Evolutionary conservation across 805 yeast species (phyloP), one percentile per base, ranked within the genome.

Genomic region (Cyberlindnera bimundalis): DNA sequence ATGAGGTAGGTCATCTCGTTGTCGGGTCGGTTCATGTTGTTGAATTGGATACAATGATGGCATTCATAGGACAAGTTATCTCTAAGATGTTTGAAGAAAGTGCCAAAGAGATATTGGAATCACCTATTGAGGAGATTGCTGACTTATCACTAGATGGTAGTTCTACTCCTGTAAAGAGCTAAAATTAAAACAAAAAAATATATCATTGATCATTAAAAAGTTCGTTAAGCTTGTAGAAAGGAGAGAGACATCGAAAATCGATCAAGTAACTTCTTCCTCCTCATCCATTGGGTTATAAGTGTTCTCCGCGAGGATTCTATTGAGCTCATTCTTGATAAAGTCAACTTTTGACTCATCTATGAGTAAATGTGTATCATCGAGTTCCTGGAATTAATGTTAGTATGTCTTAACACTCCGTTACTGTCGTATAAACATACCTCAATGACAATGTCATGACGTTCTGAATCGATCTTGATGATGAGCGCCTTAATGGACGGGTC

Each of bases 401-500:
- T n/a, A n/a, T n/a, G 10, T 31, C 11, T 21, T 4, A 15, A 13
- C 10, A 5, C 8, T 5, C 8, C 11, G 12, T n/a, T 17, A n/a
- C n/a, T n/a, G n/a, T n/a, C 17, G 17, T 43, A 35, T 10, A 14
- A n/a, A 42, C 62, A 18, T 32, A 62, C 67, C 42, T 77, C 80
- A 16, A 79, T 61, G 5, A 79, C 76, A 25, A 93, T 81, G 51
- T 89, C 95, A 43, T 86, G 83, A 27, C 72, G 65, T 20, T 78
- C 76, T 0, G 87, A 67, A 61, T 93, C 98, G 31, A 91, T 84
- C 58, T 81, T 84, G 17, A 91, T 65, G 2, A 91, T 86, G 35
- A 91, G 68, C 0, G 98, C 96, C 48, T 80, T 75, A 48, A 91
- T 89, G 1, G 97, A 87, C 2, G 99, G 98, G 60, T 91, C 99